Conservation (phyloP, 352 stramenopile species). For the Aphanomyces cochlioides region DNA sequence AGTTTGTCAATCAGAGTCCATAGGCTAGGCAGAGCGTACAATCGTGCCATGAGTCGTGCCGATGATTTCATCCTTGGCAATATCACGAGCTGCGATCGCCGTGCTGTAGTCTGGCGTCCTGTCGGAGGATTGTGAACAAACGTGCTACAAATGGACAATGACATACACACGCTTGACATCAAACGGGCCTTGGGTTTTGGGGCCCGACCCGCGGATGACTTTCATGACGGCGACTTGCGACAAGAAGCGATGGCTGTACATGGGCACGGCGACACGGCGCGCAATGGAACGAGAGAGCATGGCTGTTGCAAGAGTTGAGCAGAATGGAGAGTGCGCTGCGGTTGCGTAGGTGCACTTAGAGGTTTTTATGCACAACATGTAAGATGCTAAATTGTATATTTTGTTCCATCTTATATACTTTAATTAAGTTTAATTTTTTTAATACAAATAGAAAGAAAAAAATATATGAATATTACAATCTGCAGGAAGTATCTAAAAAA, state of each 20-base stretch:
- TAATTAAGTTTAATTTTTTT: too few relatives aligned
- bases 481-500: too few relatives aligned
- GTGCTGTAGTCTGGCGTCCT: conserved; percentile 48
- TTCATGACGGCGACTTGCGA: neutral
- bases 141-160: neutral
- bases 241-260: neutral
- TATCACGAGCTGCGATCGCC: conserved; percentile 60
- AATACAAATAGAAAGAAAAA: neutral
- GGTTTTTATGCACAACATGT: neutral
- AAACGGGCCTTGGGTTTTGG: conserved; percentile 2
- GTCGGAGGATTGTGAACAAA: neutral
- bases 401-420: neutral
- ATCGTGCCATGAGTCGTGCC: conserved; percentile 62
- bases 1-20: neutral
- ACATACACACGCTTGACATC: conserved; percentile 11
- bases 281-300: neutral
- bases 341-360: neutral
- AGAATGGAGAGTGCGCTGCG: too few relatives aligned
- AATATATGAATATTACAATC: conserved; percentile 7
- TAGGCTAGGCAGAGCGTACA: conserved; percentile 39
- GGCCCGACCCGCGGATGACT: conserved; percentile 4
- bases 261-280: neutral
- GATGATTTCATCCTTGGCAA: conserved; percentile 61
- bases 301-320: neutral
- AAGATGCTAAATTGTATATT: neutral